These are phyloP conservation scores for Fonsecaea pedrosoi DNA, from an alignment of 2,329 filamentous ascomycete species.

Conservation along the genomic window DNA sequence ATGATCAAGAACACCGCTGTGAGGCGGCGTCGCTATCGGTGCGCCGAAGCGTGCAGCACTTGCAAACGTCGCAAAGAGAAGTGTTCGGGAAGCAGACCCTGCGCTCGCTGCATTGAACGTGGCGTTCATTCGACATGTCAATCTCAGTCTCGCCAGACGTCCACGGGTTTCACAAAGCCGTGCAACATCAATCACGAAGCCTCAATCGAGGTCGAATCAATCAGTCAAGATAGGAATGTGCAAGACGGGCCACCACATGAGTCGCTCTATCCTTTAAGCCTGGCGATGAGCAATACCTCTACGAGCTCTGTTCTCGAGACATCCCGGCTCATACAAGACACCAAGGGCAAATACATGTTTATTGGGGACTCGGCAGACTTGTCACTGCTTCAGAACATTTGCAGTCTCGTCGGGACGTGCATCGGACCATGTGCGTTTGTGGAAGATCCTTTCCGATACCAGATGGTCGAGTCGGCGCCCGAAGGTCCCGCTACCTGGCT, in stretches of 20 bases:
- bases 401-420: conserved; percentile 54
- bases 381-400: conserved; percentile 59
- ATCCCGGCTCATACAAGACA: conserved; percentile 56
- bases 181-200: not conserved
- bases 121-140: conserved; percentile 14
- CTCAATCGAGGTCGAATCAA: not conserved
- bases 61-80: conserved; percentile 58
- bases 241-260: not conserved
- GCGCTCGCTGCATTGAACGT: conserved; percentile 51
- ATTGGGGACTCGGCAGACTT: conserved; percentile 60
- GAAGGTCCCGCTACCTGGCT: conserved; percentile 5
- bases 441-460: conserved; percentile 48
- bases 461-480: conserved; percentile 47
- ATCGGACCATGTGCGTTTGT: conserved; percentile 51
- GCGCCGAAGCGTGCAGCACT: conserved; percentile 52
- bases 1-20: not conserved
- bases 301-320: conserved; percentile 46
- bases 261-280: not conserved
- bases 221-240: not conserved
- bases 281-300: conserved; percentile 1
- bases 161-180: not conserved
- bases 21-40: conserved; percentile 1
- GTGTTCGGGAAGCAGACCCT: conserved; percentile 58
- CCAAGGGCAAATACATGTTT: conserved; percentile 59
- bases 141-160: not conserved